Evolutionary conservation across 306 rosid genomes (phyloP), one percentile per base, ranked within the genome.

Genomic region (Begonia fuchsioides): DNA sequence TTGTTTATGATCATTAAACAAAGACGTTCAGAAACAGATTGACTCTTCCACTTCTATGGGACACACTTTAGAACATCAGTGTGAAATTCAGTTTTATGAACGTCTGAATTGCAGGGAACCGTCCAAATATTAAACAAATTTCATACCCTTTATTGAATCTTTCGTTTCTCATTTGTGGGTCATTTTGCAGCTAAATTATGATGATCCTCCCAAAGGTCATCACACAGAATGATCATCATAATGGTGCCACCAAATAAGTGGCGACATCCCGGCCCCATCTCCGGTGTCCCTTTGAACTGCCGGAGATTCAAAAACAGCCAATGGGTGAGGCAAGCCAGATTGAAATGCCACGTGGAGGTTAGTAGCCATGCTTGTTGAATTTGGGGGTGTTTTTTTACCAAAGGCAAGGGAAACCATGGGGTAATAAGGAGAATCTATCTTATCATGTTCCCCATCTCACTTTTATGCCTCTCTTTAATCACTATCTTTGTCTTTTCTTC

Each of bases 401-500:
- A 49, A 11, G 14, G 15, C 41, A 64, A 53, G 35, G 26, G 57
- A 47, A 52, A 69, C 72, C 39, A 62, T 70, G 43, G 64, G 55
- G 56, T 63, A 57, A 57, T 61, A 69, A 39, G 35, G 8, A 60
- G 35, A 32, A 54, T 61, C 54, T 61, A 70, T 64, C 72, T 76
- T 81, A 78, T 81, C 82, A 53, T 81, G 87, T 81, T 60, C 72
- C 85, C 76, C 62, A 56, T 67, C 69, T 61, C 58, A 52, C 63
- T 67, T 63, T 71, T 70, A 78, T 78, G 68, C 83, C 76, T 38
- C n/a, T n/a, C 80, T 71, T 65, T 46, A 77, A 68, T 80, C 78
- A 73, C 55, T 71, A 76, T 76, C 72, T 64, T 69, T n/a, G n/a
- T n/a, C n/a, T n/a, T n/a, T n/a, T n/a, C n/a, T n/a, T n/a, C n/a